Conservation (phyloP, 495 filamentous ascomycete species). For the Xylaria venustula region DNA sequence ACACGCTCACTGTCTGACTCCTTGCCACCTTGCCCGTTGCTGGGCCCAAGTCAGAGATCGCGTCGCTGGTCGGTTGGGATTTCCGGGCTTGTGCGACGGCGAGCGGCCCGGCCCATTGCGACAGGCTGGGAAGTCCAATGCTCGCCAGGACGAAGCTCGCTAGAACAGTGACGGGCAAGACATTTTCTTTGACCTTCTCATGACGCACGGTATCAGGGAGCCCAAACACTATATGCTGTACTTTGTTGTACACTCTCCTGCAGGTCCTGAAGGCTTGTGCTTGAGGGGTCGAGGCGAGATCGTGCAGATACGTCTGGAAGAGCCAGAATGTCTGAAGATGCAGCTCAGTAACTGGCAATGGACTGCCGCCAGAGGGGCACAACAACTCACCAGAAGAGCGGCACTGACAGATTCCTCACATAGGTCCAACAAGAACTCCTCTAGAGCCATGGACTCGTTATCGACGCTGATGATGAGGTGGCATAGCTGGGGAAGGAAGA, state of each 20-base stretch:
- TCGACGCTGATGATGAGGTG: constrained; percentile 76
- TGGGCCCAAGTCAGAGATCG: constrained; percentile 52
- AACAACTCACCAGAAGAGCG: constrained; percentile 62
- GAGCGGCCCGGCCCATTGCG: constrained; percentile 66
- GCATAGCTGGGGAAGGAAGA: constrained; percentile 79
- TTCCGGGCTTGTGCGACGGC: constrained; percentile 73
- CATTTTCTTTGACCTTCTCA: constrained; percentile 73
- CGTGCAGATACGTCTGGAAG: constrained; percentile 77
- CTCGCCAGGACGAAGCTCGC: constrained; percentile 69
- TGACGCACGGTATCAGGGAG: constrained; percentile 56
- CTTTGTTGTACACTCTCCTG: constrained; percentile 73
- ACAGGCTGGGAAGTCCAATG: constrained; percentile 50
- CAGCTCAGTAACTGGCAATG: constrained; percentile 18
- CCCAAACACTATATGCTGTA: constrained; percentile 76
- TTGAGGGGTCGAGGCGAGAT: constrained; percentile 66
- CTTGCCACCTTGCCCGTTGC: constrained; percentile 48
- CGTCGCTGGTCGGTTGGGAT: constrained; percentile 55
- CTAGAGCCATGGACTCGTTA: constrained; percentile 80
- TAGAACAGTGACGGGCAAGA: constrained; percentile 68
- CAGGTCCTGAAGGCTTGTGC: constrained; percentile 70
- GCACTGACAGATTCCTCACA: constrained; percentile 79
- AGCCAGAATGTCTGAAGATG: constrained; percentile 71
- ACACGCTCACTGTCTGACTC: constrained; percentile 61
- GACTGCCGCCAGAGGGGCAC: not conserved
- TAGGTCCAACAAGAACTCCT: constrained; percentile 76